Base-by-base conservation (phyloP, 2,329 filamentous ascomycete genomes). In the Pseudogymnoascus sp. region DNA sequence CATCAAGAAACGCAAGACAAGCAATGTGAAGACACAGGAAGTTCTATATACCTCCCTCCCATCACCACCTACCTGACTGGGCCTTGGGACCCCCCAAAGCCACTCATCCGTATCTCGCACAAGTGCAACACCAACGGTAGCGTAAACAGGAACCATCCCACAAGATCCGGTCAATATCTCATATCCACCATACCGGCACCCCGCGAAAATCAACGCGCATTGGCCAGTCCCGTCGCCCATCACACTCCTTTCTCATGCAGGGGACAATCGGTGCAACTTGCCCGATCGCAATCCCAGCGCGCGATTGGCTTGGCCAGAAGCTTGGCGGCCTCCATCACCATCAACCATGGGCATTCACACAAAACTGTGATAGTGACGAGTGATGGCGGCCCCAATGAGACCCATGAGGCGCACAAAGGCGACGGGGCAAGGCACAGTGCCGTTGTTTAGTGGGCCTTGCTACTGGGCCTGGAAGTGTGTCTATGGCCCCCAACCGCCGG, bases 181-280 rank as follows among this genome's bases (percentile, higher is more conserved):
- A 56, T 56, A 56, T 56, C 50, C 50, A 35, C 50, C 50, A 56
- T 2, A 35, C 33, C 50, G 50, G 29, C 26, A 56, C 50, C 29
- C 50, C 50, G 16, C 50, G 50, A 56, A 21, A 35, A 21, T 4
- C 50, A 35, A 33, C 50, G 50, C 29, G 50, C 50, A 56, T 56
- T 56, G 29, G 50, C 29, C 16, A 56, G 29, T 21, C 16, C 29
- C 4, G 29, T 33, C 16, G 29, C 10, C 16, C 16, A 56, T 56
- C 50, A 56, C 50, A 56, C 50, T 56, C 29, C 50, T 19, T 56
- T 56, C 29, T 56, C 50, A 56, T 56, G 50, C 50, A 56, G 50
- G 50, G 50, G 50, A 56, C 24, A 7, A 56, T 56, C 50, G 29
- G n/a, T 33, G 50, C 50, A 13, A 56, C 29, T 35, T 56, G 50